Percentiles rank a stretch among this genome's conserved stretches.
Evolutionary conservation across 768 basidiomycete species (phyloP).

Genomic region (Russula dissimulans): DNA sequence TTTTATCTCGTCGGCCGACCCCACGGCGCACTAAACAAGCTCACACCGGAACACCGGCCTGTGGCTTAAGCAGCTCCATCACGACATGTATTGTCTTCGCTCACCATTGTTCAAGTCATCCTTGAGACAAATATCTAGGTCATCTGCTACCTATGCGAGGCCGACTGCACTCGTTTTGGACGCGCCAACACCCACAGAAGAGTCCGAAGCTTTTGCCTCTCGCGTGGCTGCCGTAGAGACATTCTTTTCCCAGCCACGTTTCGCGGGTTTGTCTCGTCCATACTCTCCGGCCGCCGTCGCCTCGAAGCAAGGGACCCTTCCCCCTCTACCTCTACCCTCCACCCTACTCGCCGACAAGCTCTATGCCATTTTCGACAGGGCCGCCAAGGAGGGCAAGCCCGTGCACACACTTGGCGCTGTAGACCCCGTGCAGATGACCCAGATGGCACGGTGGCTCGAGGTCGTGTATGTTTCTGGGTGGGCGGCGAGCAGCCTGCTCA

Average conservation of each 20-base stretch:
- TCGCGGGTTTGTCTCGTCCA: constrained; percentile 60
- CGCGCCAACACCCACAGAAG: constrained; percentile 47
- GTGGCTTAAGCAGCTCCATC: no score
- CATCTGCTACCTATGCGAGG: constrained; percentile 6
- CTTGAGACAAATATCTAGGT: constrained; percentile 8
- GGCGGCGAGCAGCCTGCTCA: constrained; percentile 79
- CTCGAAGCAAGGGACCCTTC: constrained; percentile 82
- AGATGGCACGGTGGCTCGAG: constrained; percentile 83
- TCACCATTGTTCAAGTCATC: not conserved
- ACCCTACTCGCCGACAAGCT: constrained; percentile 82
- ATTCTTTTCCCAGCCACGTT: constrained; percentile 74
- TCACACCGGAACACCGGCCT: no score
- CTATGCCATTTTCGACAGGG: constrained; percentile 53
- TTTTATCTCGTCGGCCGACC: no score
- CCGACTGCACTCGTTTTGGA: constrained; percentile 38
- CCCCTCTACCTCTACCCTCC: constrained; percentile 66
- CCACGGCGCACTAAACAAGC: no score
- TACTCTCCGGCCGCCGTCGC: constrained; percentile 76
- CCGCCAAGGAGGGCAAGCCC: constrained; percentile 53
- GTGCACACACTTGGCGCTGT: constrained; percentile 91
- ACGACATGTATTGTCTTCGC: constrained; percentile 12
- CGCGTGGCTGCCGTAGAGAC: constrained; percentile 54
- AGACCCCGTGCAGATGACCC: constrained; percentile 91
- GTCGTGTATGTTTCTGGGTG: constrained; percentile 90
- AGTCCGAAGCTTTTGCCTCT: constrained; percentile 47